These are phyloP conservation scores for Thelonectria olida DNA, from an alignment of 2,329 filamentous ascomycete genomes.

Conservation along the genomic window DNA sequence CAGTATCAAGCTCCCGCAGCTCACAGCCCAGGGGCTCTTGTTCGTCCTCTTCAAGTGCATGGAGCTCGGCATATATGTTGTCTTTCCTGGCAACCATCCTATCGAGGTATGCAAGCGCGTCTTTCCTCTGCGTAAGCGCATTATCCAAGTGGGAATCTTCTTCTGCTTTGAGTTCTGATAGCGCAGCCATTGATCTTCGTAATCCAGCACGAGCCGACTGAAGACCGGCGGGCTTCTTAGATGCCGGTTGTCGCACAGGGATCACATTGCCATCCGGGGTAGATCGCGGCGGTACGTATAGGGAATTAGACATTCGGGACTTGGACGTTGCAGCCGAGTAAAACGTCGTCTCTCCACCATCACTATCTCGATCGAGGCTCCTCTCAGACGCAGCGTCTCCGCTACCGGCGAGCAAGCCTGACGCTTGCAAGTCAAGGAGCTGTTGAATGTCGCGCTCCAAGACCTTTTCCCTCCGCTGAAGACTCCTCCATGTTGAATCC, in stretches of 20 bases:
- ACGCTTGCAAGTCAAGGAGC: constrained; percentile 59
- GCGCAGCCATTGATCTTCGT: constrained; percentile 67
- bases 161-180: constrained; percentile 73
- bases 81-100: constrained; percentile 59
- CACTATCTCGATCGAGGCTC: constrained; percentile 47
- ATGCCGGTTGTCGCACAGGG: constrained; percentile 67
- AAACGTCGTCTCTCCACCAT: constrained; percentile 53
- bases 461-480: constrained; percentile 56
- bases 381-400: constrained; percentile 34
- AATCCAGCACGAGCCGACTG: constrained; percentile 72
- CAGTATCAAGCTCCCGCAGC: constrained; percentile 66
- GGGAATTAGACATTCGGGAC: constrained; percentile 50
- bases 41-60: constrained; percentile 62
- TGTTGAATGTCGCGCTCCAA: constrained; percentile 58
- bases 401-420: constrained; percentile 52
- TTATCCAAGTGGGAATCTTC: constrained; percentile 69
- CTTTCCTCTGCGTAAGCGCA: constrained; percentile 65
- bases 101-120: constrained; percentile 66
- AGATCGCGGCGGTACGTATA: constrained; percentile 53
- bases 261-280: constrained; percentile 60
- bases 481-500: constrained; percentile 57
- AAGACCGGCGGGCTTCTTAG: constrained; percentile 62
- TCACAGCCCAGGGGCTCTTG: constrained; percentile 69
- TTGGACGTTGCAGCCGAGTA: constrained; percentile 51
- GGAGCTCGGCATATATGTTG: constrained; percentile 61